Conservation (phyloP, 2,329 filamentous ascomycete species). For the Leptodontidium sp. region DNA sequence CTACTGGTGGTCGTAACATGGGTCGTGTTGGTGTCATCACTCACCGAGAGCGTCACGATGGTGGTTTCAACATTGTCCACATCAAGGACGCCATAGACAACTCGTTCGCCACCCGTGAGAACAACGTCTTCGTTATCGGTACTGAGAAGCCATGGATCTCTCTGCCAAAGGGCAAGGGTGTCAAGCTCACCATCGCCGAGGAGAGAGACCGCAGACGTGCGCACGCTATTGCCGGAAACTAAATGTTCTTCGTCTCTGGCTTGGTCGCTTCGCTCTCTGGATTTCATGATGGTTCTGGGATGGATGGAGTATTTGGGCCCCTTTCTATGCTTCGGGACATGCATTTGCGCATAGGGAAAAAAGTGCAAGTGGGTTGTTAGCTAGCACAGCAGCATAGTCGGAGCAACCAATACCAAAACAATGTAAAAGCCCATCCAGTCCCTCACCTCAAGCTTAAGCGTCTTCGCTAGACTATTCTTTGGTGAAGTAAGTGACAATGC, state of each 20-base stretch:
- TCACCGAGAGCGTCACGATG: constrained; percentile 99
- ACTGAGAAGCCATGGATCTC: constrained; percentile 99
- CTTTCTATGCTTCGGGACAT: constrained; percentile 38
- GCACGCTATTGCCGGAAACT: constrained; percentile 47
- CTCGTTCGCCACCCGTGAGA: constrained; percentile 98
- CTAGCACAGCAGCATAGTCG: constrained; percentile 42
- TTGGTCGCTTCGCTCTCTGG: constrained; percentile 36
- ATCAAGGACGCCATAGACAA: constrained; percentile 99
- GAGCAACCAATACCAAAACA: constrained; percentile 44
- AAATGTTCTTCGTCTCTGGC: constrained; percentile 38
- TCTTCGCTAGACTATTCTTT: constrained; percentile 3
- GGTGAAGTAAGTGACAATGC: constrained; percentile 13
- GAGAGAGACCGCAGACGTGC: constrained; percentile 98
- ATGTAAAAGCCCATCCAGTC: constrained; percentile 37
- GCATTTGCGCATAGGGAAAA: constrained; percentile 34
- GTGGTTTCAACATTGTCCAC: constrained; percentile 99
- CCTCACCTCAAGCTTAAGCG: constrained; percentile 16
- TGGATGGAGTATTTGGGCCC: constrained; percentile 46
- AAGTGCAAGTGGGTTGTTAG: constrained; percentile 36
- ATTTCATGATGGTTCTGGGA: constrained; percentile 40
- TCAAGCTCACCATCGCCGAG: constrained; percentile 99
- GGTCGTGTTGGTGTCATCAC: constrained; percentile 99
- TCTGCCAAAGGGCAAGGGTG: constrained; percentile 99
- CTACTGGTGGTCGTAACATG: constrained; percentile 99
- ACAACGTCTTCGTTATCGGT: constrained; percentile 99